These are phyloP conservation scores for Fusarium chuoi DNA, from an alignment of 2,329 filamentous ascomycete species.

Conservation along the genomic window DNA sequence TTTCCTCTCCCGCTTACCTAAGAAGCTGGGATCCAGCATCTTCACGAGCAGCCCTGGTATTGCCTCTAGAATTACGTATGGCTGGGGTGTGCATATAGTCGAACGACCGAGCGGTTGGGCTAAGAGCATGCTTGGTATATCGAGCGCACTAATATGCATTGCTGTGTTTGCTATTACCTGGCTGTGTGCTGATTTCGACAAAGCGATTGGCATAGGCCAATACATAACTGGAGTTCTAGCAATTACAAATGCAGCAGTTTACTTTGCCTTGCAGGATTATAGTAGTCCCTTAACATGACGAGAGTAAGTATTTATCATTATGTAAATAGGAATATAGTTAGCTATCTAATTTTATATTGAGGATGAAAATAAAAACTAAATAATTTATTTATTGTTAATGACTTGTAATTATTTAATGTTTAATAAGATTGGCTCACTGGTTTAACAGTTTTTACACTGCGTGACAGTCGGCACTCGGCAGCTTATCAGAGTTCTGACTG, in stretches of 20 bases:
- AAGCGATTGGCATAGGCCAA: not conserved
- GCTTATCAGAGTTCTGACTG: not conserved
- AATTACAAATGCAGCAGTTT: not conserved
- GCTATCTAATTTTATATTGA: too few relatives aligned
- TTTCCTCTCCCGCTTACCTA: too few relatives aligned
- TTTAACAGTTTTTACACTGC: not conserved
- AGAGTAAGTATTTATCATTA: not conserved
- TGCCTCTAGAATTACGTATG: too few relatives aligned
- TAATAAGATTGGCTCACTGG: not conserved
- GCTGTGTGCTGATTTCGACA: not conserved
- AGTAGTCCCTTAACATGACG: not conserved
- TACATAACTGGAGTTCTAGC: not conserved
- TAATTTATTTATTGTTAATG: not conserved
- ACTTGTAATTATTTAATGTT: not conserved
- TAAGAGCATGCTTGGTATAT: too few relatives aligned
- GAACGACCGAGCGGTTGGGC: too few relatives aligned
- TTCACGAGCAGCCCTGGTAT: too few relatives aligned
- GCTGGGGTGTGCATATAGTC: too few relatives aligned
- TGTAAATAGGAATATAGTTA: not conserved
- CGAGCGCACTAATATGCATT: not conserved
- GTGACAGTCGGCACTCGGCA: not conserved
- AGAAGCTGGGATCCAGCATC: too few relatives aligned
- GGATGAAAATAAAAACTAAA: too few relatives aligned
- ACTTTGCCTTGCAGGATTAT: not conserved
- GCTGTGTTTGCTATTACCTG: not conserved